Evolutionary conservation across 179 eudicot genomes (phyloP).

Genomic region (Pouteria campechiana): DNA sequence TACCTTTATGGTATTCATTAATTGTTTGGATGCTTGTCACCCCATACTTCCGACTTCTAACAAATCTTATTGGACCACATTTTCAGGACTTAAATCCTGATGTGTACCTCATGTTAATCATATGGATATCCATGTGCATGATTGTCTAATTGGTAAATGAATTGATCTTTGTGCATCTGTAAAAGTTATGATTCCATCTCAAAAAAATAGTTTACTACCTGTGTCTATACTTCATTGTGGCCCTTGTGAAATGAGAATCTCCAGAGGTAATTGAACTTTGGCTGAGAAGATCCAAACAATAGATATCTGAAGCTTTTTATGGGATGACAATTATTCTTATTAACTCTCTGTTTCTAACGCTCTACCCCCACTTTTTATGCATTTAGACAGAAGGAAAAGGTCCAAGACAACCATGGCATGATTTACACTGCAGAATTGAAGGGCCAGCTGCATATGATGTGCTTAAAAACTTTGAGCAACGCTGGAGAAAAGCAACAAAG

Average conservation of each 20-base stretch:
- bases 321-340: background rate
- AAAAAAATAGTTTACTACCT: too few species aligned
- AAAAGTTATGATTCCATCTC: too few species aligned
- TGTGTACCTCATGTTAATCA: too few species aligned
- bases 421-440: conserved; percentile 77
- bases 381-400: conserved; percentile 70
- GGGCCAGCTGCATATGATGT: conserved; percentile 98
- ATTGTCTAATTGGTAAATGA: too few species aligned
- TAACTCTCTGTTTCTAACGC: background rate
- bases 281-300: background rate
- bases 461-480: conserved; percentile 85
- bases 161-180: too few species aligned
- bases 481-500: conserved; percentile 82
- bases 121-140: too few species aligned
- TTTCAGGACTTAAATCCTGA: too few species aligned
- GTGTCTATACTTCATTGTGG: too few species aligned
- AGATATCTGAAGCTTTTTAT: background rate
- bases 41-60: too few species aligned
- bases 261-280: background rate
- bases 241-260: background rate
- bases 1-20: too few species aligned
- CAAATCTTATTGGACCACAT: too few species aligned
- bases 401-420: conserved; percentile 99
- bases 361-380: conserved; percentile 3
- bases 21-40: too few species aligned